A percentile compares a stretch with the other conserved stretches of the same genome.
Conservation (phyloP, 73 alveolate genomes). For the Paramecium tetraurelia region DNA sequence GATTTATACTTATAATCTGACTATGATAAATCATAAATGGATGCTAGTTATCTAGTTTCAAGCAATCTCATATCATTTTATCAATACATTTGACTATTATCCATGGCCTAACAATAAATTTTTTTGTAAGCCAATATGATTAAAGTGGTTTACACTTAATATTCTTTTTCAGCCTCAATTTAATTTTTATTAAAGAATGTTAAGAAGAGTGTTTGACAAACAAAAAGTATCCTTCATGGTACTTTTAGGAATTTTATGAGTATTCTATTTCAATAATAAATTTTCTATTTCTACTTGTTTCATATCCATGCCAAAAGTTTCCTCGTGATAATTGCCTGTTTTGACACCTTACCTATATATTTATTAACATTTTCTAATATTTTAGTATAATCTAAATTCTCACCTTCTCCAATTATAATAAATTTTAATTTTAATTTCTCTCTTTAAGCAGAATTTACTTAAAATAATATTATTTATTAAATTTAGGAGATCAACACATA, state of each 20-base stretch:
- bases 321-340: slow-evolving; percentile 47
- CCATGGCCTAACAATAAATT: slow-evolving; percentile 57
- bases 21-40: slow-evolving; percentile 53
- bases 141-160: neutral
- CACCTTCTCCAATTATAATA: too few relatives aligned
- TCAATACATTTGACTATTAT: neutral
- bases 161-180: slow-evolving; percentile 43
- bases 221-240: slow-evolving; percentile 53
- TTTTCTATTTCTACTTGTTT: neutral
- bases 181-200: neutral
- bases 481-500: neutral
- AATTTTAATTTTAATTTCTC: neutral
- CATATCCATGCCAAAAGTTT: slow-evolving; percentile 58
- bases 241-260: slow-evolving; percentile 26
- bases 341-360: slow-evolving; percentile 55
- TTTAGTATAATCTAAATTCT: neutral
- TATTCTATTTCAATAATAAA: neutral
- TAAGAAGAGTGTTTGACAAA: neutral
- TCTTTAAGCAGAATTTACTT: neutral
- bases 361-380: slow-evolving; percentile 57
- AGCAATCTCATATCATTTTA: neutral
- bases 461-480: neutral
- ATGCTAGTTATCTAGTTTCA: neutral
- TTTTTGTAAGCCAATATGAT: slow-evolving; percentile 16
- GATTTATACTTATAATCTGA: slow-evolving; percentile 41